Base-by-base conservation (phyloP, 1,139 yeast genomes). In the Geotrichum citri-aurantii region DNA sequence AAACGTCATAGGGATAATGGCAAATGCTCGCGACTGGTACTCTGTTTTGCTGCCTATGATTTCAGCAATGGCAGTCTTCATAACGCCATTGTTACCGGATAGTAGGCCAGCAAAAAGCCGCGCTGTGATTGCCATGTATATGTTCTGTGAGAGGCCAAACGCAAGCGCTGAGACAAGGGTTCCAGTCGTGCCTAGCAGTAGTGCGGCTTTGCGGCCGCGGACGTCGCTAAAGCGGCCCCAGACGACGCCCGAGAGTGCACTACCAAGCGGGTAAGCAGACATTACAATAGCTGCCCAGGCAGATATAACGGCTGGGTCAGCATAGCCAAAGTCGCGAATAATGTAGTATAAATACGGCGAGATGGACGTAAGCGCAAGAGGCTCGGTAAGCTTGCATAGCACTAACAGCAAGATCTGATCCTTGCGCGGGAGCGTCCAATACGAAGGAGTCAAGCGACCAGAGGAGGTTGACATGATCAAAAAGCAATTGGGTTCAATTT, bases 271-370 rank as follows among this genome's bases (percentile, higher is more conserved):
- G 71, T 82, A 82, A 14, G 80, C 73, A 75, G 63, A 81, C 67
- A 66, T 81, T 76, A 50, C 85, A 79, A 52, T 80, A 73, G 72
- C 81, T 77, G 63, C 75, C 72, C 64, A 57, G 2, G 83, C 75
- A 23, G 83, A 79, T 51, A 81, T 81, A 2, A 78, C 77, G 60
- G 82, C 81, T 17, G 78, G 77, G 37, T 77, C 75, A 1, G 82
- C 79, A 37, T 82, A 74, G 5, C 80, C 78, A 65, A 83, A 83
- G 65, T 81, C 84, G 61, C 80, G 69, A 42, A 84, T 80, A 85
- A 83, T 81, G 68, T 80, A 83, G 68, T 81, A 84, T 33, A 83
- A 78, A 68, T 83, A 84, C 1, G 88, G 87, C 64, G 83, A 80
- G 46, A 82, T 69, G 2, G 86, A 82, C 1, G 85, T 79, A 69